These are phyloP conservation scores for Pichia eremophila DNA, from an alignment of 805 yeast genomes.

Conservation along the genomic window DNA sequence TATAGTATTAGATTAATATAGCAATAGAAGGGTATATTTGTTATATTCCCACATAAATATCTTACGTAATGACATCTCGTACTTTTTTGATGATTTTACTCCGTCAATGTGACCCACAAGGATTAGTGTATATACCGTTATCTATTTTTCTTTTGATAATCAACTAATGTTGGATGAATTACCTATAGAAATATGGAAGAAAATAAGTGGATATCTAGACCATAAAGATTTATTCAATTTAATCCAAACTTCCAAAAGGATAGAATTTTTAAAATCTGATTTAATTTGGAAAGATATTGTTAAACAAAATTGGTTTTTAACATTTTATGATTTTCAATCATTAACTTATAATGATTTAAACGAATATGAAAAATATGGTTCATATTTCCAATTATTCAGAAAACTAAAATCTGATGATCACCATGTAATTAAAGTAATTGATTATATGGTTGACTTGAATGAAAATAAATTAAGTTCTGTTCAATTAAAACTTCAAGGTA, in stretches of 20 bases:
- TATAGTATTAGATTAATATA: no score
- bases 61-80: no score
- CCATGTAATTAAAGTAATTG: neutral
- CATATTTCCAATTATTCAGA: slow-evolving; percentile 1
- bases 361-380: neutral
- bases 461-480: neutral
- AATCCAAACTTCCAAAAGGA: slow-evolving; percentile 5
- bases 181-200: slow-evolving; percentile 18
- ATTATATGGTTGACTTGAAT: no score
- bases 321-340: slow-evolving; percentile 1
- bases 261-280: slow-evolving; percentile 8
- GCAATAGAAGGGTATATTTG: no score
- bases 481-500: neutral
- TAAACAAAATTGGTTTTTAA: slow-evolving; percentile 1
- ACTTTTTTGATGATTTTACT: no score
- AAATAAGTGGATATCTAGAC: slow-evolving; percentile 6
- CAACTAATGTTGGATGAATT: neutral
- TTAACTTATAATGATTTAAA: neutral
- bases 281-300: slow-evolving; percentile 14
- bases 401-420: slow-evolving; percentile 2
- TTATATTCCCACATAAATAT: no score
- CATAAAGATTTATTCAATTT: slow-evolving; percentile 9
- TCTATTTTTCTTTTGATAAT: no score
- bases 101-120: no score
- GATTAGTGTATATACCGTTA: no score